These are phyloP conservation scores for Chiua virens DNA, from an alignment of 768 basidiomycete genomes.

Conservation along the genomic window DNA sequence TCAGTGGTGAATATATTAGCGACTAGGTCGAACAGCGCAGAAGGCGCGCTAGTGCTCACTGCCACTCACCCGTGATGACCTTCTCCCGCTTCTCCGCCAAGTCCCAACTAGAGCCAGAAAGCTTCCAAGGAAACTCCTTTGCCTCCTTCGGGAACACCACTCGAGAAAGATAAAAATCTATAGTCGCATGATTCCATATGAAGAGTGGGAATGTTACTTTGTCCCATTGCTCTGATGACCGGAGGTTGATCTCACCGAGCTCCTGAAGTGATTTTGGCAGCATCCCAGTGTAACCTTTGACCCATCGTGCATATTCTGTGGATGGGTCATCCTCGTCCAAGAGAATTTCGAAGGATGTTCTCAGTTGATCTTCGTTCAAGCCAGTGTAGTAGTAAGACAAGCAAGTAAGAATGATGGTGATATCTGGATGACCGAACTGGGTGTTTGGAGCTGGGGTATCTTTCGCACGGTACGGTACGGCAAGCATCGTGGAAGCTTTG, in stretches of 20 bases:
- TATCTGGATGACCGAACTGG: conserved; percentile 38
- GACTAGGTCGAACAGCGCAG: no score
- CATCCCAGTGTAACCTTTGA: not conserved
- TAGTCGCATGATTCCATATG: not conserved
- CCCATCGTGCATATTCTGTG: not conserved
- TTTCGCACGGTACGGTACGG: conserved; percentile 37
- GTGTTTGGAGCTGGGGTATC: conserved; percentile 32
- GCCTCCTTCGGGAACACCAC: not conserved
- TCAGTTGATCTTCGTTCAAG: conserved; percentile 1
- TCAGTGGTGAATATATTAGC: no score
- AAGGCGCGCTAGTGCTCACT: not conserved
- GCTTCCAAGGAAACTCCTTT: not conserved
- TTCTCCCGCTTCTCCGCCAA: not conserved
- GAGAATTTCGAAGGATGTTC: not conserved
- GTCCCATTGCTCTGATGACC: not conserved
- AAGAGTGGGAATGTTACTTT: not conserved
- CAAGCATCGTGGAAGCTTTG: conserved; percentile 19
- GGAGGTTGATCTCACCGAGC: not conserved
- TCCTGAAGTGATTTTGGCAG: not conserved
- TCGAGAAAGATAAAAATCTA: not conserved
- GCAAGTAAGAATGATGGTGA: conserved; percentile 31
- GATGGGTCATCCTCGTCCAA: not conserved
- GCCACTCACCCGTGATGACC: not conserved
- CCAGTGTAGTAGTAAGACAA: not conserved
- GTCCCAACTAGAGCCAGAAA: not conserved